Evolutionary conservation across 257 asterid species (phyloP).

Genomic region (Jaltomata sinuosa): DNA sequence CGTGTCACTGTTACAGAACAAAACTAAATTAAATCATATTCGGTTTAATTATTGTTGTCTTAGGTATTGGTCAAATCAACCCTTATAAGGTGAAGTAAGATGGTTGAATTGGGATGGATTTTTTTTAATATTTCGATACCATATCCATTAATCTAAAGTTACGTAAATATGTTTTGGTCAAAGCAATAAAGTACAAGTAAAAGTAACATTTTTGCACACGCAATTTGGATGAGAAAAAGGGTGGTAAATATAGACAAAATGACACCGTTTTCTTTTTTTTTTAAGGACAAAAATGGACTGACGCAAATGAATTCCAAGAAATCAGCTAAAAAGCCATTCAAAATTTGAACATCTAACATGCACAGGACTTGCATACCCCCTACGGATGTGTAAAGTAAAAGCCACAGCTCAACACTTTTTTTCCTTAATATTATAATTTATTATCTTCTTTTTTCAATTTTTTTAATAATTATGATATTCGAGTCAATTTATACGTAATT

Average conservation of each 20-base stretch:
- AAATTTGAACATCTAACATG: background rate
- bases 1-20: background rate
- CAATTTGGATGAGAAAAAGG: background rate
- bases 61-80: background rate
- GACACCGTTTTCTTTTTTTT: background rate
- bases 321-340: background rate
- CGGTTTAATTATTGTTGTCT: background rate
- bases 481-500: background rate
- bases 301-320: background rate
- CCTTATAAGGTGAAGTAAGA: background rate
- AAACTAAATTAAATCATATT: background rate
- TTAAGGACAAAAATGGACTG: background rate
- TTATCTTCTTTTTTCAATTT: no score
- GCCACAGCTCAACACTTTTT: background rate
- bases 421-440: background rate
- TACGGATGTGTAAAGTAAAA: background rate
- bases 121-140: background rate
- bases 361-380: background rate
- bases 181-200: background rate
- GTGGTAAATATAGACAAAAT: background rate
- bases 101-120: background rate
- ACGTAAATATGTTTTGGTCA: background rate
- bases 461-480: background rate
- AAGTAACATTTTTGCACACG: background rate
- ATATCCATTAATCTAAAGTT: background rate